Conservation (phyloP, 169 alveolate species). For the Cyclospora cayetanensis region DNA sequence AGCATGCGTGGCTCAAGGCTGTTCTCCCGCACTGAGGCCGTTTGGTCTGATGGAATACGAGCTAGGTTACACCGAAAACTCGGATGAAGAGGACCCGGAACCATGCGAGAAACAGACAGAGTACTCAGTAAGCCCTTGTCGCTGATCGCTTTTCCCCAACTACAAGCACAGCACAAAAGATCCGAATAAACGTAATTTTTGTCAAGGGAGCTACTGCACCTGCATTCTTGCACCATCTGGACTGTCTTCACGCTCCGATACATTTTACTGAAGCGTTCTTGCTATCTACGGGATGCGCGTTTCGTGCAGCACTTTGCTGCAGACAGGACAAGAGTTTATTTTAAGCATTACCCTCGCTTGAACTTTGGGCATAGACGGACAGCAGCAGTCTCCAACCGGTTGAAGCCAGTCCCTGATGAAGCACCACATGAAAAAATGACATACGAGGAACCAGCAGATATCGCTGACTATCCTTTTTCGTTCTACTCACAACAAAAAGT, state of each 20-base stretch:
- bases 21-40: conserved; percentile 20
- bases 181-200: too few species aligned
- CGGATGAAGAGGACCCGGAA: conserved; percentile 5
- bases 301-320: conserved; percentile 22
- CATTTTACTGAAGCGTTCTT: too few species aligned
- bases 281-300: too few species aligned
- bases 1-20: conserved; percentile 63
- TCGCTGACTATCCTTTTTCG: conserved; percentile 25
- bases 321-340: conserved; percentile 14
- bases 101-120: not conserved
- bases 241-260: too few species aligned
- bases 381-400: not conserved
- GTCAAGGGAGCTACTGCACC: too few species aligned
- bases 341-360: conserved; percentile 38
- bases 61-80: not conserved
- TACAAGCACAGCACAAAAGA: too few species aligned
- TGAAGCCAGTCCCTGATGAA: not conserved
- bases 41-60: conserved; percentile 60
- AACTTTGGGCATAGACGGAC: not conserved
- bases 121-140: not conserved
- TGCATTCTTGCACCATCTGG: too few species aligned
- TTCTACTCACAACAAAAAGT: conserved; percentile 62
- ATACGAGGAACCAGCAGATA: not conserved
- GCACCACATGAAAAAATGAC: not conserved
- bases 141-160: not conserved